Base-by-base conservation (phyloP, 2,329 filamentous ascomycete species). In the Fusarium burgessii region DNA sequence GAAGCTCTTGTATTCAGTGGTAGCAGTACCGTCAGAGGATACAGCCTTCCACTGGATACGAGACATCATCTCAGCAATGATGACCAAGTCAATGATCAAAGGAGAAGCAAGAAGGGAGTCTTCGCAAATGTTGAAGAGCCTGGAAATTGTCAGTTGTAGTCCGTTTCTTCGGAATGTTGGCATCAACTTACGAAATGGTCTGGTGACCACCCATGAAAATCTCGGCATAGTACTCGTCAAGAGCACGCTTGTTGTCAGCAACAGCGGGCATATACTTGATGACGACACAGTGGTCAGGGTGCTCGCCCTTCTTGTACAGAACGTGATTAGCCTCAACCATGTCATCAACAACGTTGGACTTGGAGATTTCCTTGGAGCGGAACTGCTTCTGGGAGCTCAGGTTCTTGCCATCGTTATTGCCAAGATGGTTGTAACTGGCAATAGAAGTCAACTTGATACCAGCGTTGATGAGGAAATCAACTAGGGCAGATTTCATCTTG, bases 241-340 rank as follows among this genome's bases (percentile, higher is more conserved):
- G 88, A 58, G 96, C 96, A 80, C 96, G 94, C 90, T 99, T 99
- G 89, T 98, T 97, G 85, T 99, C 96, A 70, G 96, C 96, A 51
- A 99, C 96, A 71, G 95, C 94, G 38, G 96, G 96, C 95, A 99
- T 97, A 87, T 99, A 99, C 90, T 99, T 99, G 90, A 99, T 99
- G 76, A 99, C 96, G 66, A 99, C 96, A 66, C 93, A 97, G 86
- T 99, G 96, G 81, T 99, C 95, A 4, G 96, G 96, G 82, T 98
- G 95, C 85, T 99, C 96, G 76, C 91, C 94, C 78, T 93, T 86
- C 83, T 92, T 90, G 87, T 99, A 99, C 61, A 99, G 88, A 52
- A 98, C 91, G 54, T 84, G 86, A 86, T 99, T 99, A 78, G 96
- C 95, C 78, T 94, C 95, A 66, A 99, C 96, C 96, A 99, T 99